Evolutionary conservation across 2,329 filamentous ascomycete genomes (phyloP), one percentile per base, ranked within the genome.

Genomic region (Blastomyces emzantsi): DNA sequence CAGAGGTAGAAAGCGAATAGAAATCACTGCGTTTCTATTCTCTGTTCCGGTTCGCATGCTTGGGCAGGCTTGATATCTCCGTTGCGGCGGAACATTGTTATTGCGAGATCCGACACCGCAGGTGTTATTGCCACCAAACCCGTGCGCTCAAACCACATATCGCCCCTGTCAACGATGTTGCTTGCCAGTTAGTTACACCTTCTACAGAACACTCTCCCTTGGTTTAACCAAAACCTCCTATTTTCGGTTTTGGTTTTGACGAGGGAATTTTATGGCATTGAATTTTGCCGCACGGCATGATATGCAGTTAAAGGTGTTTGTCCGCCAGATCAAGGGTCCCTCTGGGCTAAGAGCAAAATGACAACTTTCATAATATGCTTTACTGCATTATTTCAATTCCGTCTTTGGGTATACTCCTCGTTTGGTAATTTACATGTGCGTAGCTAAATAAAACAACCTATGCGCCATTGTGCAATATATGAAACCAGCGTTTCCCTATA

Each of bases 51-150:
- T 33, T 28, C 8, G 3, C 5, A n/a, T 15, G 43, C 36, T 58
- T 55, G 33, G 57, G n/a, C 19, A 43, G 41, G 22, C 15, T 19
- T 22, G 36, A 19, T 28, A 60, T n/a, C 15, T 30, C 19, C 57
- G 67, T 39, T 13, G 4, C 3, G 19, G 9, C 71, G 74, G 74
- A 76, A 74, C 73, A 75, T 76, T 70, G 70, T 72, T 74, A 66
- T 68, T 67, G 70, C 73, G 70, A 47, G 11, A 4, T 61, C 65
- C 62, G 64, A 56, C 5, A 8, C 4, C 2, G 11, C 39, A 6
- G 9, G 5, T n/a, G n/a, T 47, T 41, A 57, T 60, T 60, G 43
- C 57, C 57, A 60, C 57, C 39, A 17, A 39, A 36, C 43, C 15
- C 43, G 17, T 8, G 3, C 8, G 30, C 39, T 13, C 9, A 55